Conservation (phyloP, 202 grass and related monocot species). For the Cymbopogon flexuosus region DNA sequence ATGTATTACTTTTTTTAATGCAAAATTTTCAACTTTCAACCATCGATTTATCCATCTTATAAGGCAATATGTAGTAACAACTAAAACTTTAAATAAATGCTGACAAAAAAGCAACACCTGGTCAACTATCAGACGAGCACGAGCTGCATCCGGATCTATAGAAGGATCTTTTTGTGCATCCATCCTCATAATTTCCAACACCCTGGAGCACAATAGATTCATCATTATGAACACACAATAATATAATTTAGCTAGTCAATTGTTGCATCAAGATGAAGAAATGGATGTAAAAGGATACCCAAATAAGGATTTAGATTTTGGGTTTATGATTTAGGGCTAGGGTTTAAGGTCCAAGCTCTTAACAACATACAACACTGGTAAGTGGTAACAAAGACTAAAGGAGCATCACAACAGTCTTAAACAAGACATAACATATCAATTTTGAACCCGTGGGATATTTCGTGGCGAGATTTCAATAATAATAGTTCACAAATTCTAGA, state of each 20-base stretch:
- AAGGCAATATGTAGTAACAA: constrained; percentile 5
- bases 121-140: constrained; percentile 63
- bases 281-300: neutral
- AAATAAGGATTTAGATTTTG: constrained; percentile 14
- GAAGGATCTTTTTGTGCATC: constrained; percentile 79
- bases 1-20: neutral
- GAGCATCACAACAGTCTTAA: neutral
- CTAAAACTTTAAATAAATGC: neutral
- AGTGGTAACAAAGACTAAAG: neutral
- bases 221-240: neutral
- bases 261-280: constrained; percentile 29
- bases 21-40: neutral
- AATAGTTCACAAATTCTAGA: neutral
- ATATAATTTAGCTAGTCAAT: neutral
- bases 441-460: neutral
- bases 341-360: neutral
- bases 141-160: constrained; percentile 51
- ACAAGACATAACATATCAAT: constrained; percentile 1
- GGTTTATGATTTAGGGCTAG: neutral
- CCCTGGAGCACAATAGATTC: constrained; percentile 47
- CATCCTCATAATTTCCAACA: constrained; percentile 78
- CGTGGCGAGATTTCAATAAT: neutral
- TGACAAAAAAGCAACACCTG: constrained; percentile 48
- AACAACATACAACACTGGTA: neutral
- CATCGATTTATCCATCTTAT: neutral